Evolutionary conservation across 306 rosid species (phyloP).

Genomic region (Begonia fuchsioides): DNA sequence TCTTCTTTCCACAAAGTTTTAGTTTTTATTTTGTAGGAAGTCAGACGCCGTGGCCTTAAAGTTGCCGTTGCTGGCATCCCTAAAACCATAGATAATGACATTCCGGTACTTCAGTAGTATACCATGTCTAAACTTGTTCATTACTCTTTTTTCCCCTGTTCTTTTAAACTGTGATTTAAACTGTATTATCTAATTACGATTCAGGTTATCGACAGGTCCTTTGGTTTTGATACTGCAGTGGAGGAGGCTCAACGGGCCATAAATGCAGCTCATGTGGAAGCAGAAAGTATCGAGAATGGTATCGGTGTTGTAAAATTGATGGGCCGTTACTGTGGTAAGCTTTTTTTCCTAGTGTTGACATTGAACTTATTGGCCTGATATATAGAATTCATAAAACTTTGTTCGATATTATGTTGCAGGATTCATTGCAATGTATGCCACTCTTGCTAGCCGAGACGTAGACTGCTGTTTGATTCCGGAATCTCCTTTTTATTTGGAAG

Average conservation of each 20-base stretch:
- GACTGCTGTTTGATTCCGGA: conserved; percentile 93
- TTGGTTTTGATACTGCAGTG: conserved; percentile 88
- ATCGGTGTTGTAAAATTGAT: conserved; percentile 81
- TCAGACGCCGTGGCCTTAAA: conserved; percentile 36
- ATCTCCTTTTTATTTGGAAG: conserved; percentile 83
- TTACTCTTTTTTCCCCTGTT: too few relatives aligned
- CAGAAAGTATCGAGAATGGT: conserved; percentile 76
- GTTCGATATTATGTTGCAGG: conserved; percentile 27
- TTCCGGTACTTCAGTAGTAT: conserved; percentile 18
- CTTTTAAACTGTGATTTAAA: background rate
- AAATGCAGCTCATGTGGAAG: conserved; percentile 86
- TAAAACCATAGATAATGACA: conserved; percentile 38
- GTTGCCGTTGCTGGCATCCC: conserved; percentile 37
- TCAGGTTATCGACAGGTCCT: conserved; percentile 84
- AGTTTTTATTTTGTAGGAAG: conserved; percentile 16
- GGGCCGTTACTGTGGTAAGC: conserved; percentile 78
- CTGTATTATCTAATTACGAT: conserved; percentile 5
- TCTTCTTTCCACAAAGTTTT: background rate
- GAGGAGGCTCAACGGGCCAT: conserved; percentile 98
- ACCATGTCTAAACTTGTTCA: background rate
- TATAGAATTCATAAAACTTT: background rate
- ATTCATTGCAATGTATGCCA: conserved; percentile 90
- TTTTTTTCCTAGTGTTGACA: background rate
- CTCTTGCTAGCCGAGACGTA: conserved; percentile 88
- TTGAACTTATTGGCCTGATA: background rate